Evolutionary conservation across 805 yeast species (phyloP).

Genomic region (Torulaspora delbrueckii): DNA sequence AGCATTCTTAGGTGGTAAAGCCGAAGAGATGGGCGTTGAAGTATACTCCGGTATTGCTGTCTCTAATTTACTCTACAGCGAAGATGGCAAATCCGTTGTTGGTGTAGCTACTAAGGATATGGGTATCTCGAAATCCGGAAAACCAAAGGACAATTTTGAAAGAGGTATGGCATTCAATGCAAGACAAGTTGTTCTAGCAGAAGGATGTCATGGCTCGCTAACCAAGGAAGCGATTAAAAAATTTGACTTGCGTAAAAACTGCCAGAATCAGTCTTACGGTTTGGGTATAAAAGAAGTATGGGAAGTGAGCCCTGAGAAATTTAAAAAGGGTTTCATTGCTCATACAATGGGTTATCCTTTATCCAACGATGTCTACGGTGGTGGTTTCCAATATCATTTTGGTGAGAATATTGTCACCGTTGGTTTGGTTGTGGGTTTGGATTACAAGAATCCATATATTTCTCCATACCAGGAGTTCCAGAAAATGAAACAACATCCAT

Average conservation of each 20-base stretch:
- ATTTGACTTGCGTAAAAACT: slow-evolving; percentile 60
- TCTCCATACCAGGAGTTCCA: slow-evolving; percentile 97
- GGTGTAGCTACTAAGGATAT: slow-evolving; percentile 95
- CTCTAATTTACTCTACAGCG: slow-evolving; percentile 63
- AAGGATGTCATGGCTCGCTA: slow-evolving; percentile 97
- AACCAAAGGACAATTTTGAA: slow-evolving; percentile 79
- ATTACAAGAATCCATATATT: slow-evolving; percentile 89
- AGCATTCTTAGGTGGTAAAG: slow-evolving; percentile 76
- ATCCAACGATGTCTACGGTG: slow-evolving; percentile 73
- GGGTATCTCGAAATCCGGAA: slow-evolving; percentile 74
- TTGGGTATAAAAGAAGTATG: slow-evolving; percentile 95
- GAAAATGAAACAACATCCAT: slow-evolving; percentile 87
- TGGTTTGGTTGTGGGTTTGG: slow-evolving; percentile 93
- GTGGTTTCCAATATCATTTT: slow-evolving; percentile 96
- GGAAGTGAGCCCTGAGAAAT: slow-evolving; percentile 84
- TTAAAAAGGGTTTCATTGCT: slow-evolving; percentile 71
- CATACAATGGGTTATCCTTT: slow-evolving; percentile 92
- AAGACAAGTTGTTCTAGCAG: slow-evolving; percentile 82
- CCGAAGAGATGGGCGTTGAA: slow-evolving; percentile 92
- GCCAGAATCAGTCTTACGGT: slow-evolving; percentile 85
- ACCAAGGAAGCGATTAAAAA: slow-evolving; percentile 70
- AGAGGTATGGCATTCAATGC: slow-evolving; percentile 97
- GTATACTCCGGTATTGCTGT: slow-evolving; percentile 88
- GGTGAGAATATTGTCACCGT: slow-evolving; percentile 89
- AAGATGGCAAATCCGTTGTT: slow-evolving; percentile 50